Base-by-base conservation (phyloP, 805 yeast species). In the Starmerella davenportii region DNA sequence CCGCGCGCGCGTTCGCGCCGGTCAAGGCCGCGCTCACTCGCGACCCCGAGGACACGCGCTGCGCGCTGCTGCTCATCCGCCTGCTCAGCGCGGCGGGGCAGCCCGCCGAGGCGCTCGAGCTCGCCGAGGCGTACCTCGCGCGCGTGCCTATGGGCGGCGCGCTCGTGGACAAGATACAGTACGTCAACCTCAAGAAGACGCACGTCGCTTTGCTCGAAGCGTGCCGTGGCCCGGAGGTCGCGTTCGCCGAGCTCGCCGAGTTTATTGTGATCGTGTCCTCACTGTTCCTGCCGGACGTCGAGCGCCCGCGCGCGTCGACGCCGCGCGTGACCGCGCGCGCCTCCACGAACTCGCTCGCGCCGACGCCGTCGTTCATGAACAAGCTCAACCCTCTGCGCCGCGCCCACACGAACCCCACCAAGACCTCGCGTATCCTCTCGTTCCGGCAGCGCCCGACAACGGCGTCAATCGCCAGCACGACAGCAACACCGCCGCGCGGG, bases 201-300 rank as follows among this genome's bases (percentile, higher is more conserved):
- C 80, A 77, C 49, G 59, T 82, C 28, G 72, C 80, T 1, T 60
- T 81, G n/a, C 59, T 72, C 38, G 84, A 78, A 49, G 64, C 70
- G 4, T 60, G 69, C 3, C 63, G 68, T 40, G 87, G 82, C 5
- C 57, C 66, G 1, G 61, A 65, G 21, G 68, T 68, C 32, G 72
- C 82, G 1, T 54, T 80, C 42, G 80, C 75, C 31, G 62, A 65
- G 36, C 53, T 84, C n/a, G 69, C 79, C 2, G 81, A 71, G 34
- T 64, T 80, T 8, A 77, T 82, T 47, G 66, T 62, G 9, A 53
- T 76, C 9, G 76, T 67, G 48, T 65, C 70, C 36, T 62, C 56
- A 21, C 56, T 77, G 24, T 77, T 43, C 28, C 21, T 33, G 20
- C 37, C 70, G 30, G 32, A 18, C 21, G 16, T 21, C 8, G 34